Evolutionary conservation across 257 asterid genomes (phyloP), one percentile per base, ranked within the genome.

Genomic region (Ajuga chamaepitys): DNA sequence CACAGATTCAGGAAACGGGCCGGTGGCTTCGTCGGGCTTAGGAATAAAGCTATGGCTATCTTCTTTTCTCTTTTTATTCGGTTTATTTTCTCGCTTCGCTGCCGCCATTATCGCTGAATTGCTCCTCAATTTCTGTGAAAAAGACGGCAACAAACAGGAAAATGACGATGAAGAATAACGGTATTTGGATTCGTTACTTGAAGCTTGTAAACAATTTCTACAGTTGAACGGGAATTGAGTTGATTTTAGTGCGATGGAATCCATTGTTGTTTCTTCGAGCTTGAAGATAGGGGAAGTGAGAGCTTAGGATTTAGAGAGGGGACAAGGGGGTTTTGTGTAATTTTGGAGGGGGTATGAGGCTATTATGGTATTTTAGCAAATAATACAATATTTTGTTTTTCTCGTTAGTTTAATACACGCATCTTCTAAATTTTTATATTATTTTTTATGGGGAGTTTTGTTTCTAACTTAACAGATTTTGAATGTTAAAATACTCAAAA

Each of bases 1-100:
- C 46, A 88, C 81, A 25, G 89, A 84, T 86, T 91, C 98, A 5
- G 98, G 98, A 42, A 81, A 91, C 56, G 92, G 97, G 26, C 96
- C 97, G 7, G 81, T 91, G 34, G 89, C 81, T 80, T 91, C 98
- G 77, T 88, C 88, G n/a, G 94, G 91, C 77, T 78, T 80, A 13
- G 88, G 68, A 34, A 60, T 42, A 75, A 84, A 86, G 81, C 91
- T 86, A 51, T 86, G 95, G 13, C 47, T 71, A 21, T 83, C 95
- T 46, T 72, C 70, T 66, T 73, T 88, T 53, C 73, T 80, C 76
- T 41, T 77, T 65, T 67, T 76, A 42, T 52, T 64, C 11, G 2
- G 24, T 37, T 64, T 72, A 2, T 70, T 52, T 10, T 82, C 85
- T 70, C 69, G 82, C 79, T 75, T 83, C 44, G 85, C 84, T 4